phyloP scores from a whole-genome alignment of 23 red algal genomes.

The Chondrus crispus region DNA sequence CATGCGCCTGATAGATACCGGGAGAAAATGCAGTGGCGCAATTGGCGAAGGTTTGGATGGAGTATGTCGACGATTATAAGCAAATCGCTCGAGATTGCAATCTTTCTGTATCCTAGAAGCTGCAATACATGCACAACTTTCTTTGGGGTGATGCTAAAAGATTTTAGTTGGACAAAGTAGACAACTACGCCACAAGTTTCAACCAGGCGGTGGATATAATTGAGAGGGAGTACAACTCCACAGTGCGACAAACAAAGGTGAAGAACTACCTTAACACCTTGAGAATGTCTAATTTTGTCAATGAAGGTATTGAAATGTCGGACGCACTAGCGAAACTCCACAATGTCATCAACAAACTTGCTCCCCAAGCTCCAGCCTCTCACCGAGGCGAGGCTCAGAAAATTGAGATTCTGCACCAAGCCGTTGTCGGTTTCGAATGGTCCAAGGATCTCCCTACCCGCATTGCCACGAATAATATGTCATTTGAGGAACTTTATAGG shows the following conservation, averaged over 20 bases:
- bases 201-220: not conserved
- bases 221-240: not conserved
- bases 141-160: not conserved
- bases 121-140: constrained; percentile 4
- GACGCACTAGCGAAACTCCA: not conserved
- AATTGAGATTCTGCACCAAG: not conserved
- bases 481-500: not conserved
- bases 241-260: not conserved
- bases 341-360: not conserved
- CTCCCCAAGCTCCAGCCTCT: not conserved
- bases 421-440: not conserved
- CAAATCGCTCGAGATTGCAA: not conserved
- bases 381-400: constrained; percentile 7
- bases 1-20: not conserved
- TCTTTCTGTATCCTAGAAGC: not conserved
- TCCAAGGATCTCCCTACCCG: not conserved
- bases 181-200: not conserved
- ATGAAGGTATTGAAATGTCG: not conserved
- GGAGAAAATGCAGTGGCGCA: not conserved
- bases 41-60: not conserved
- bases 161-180: not conserved
- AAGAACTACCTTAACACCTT: constrained; percentile 13
- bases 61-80: constrained; percentile 22
- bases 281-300: not conserved
- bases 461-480: not conserved